These are phyloP conservation scores for Albugo candida DNA, from an alignment of 352 stramenopile species.

Conservation along the genomic window DNA sequence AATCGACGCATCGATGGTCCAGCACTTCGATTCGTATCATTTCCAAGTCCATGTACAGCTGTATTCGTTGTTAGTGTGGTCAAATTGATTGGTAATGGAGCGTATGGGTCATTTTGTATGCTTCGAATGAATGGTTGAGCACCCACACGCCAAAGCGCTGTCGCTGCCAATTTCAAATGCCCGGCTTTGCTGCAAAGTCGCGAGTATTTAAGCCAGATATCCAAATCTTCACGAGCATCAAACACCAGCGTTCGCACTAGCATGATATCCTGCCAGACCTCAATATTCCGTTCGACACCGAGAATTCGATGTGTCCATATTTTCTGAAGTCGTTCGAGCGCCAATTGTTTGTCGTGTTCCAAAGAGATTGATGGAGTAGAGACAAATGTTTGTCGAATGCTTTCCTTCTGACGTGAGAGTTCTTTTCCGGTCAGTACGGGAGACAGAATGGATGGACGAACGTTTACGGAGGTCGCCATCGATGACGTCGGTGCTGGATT, in stretches of 20 bases:
- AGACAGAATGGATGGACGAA: neutral
- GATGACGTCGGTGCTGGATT: neutral
- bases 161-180: conserved; percentile 71
- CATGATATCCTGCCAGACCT: conserved; percentile 91
- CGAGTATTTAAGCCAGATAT: conserved; percentile 90
- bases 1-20: too few relatives aligned
- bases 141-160: conserved; percentile 59
- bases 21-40: neutral
- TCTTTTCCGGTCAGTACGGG: conserved; percentile 50
- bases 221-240: conserved; percentile 74
- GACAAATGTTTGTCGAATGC: conserved; percentile 35
- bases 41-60: conserved; percentile 19
- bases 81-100: conserved; percentile 49
- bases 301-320: conserved; percentile 81
- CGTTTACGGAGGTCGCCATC: neutral
- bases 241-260: conserved; percentile 87
- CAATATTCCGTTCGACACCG: conserved; percentile 86
- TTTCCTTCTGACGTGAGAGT: conserved; percentile 19
- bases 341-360: conserved; percentile 44
- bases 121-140: conserved; percentile 61
- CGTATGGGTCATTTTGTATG: conserved; percentile 43
- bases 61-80: neutral
- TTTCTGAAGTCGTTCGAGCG: conserved; percentile 53
- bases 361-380: conserved; percentile 53
- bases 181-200: conserved; percentile 81